These are phyloP conservation scores for Zostera marina DNA, from an alignment of 116 monocot species.

Conservation along the genomic window DNA sequence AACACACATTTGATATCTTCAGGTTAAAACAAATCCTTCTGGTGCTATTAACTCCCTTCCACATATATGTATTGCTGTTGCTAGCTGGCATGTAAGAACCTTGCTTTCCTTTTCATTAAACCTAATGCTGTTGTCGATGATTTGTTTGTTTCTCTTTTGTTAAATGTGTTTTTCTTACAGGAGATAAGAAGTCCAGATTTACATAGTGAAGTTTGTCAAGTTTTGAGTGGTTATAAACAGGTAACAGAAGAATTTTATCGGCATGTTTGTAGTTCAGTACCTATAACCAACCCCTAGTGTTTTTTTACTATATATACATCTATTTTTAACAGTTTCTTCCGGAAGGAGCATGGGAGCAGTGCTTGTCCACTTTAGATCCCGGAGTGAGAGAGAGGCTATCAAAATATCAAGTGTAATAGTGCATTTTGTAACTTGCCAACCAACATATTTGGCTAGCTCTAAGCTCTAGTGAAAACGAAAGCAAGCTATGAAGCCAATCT, in stretches of 20 bases:
- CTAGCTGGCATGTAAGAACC: conserved; percentile 88
- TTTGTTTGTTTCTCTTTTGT: background rate
- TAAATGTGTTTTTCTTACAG: conserved; percentile 15
- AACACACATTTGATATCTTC: conserved; percentile 1
- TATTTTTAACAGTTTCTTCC: conserved; percentile 52
- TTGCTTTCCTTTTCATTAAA: background rate
- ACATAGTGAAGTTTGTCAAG: conserved; percentile 67
- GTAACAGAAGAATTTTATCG: conserved; percentile 10
- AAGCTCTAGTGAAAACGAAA: background rate
- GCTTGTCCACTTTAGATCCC: conserved; percentile 53
- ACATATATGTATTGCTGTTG: conserved; percentile 63
- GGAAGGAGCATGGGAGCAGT: conserved; percentile 62
- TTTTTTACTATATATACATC: background rate
- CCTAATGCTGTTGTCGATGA: background rate
- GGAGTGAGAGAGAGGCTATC: conserved; percentile 35
- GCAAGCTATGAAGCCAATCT: background rate
- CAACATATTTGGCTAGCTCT: background rate
- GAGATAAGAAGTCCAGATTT: conserved; percentile 80
- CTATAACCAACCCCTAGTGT: too few species aligned
- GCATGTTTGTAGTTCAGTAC: too few species aligned
- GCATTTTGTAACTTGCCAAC: background rate
- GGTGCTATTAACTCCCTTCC: conserved; percentile 50
- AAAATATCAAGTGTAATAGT: conserved; percentile 35
- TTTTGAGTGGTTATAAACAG: conserved; percentile 87
- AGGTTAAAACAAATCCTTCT: conserved; percentile 79